Conservation (phyloP, 1,139 yeast species). For the Geotrichum reessii region DNA sequence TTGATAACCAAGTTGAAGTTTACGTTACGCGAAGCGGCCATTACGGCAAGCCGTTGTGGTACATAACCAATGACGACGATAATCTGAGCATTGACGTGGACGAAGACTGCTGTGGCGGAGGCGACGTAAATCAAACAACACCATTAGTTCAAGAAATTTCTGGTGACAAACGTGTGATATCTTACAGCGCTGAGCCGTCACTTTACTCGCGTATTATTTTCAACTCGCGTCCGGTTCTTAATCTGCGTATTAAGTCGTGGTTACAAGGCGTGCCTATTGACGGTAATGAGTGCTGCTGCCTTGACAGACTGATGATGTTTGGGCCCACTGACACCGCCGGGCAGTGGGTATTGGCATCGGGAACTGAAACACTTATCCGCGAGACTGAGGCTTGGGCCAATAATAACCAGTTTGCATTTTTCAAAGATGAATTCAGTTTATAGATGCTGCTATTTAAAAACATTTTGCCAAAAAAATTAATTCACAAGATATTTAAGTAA, state of each 20-base stretch:
- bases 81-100: conserved; percentile 10
- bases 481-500: not conserved
- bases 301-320: conserved; percentile 29
- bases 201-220: conserved; percentile 27
- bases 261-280: conserved; percentile 33
- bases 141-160: conserved; percentile 1
- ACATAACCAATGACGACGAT: conserved; percentile 13
- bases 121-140: not conserved
- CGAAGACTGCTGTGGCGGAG: conserved; percentile 14
- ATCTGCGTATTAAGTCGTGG: conserved; percentile 37
- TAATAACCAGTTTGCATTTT: conserved; percentile 77
- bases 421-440: conserved; percentile 76
- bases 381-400: conserved; percentile 78
- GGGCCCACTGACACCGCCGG: conserved; percentile 43
- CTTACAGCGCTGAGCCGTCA: not conserved
- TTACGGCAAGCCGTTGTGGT: conserved; percentile 1
- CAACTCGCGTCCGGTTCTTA: conserved; percentile 37
- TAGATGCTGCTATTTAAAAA: conserved; percentile 25
- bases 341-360: conserved; percentile 87
- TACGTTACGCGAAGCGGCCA: conserved; percentile 29
- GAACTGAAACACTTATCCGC: conserved; percentile 70
- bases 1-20: conserved; percentile 30
- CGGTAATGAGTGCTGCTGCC: conserved; percentile 36
- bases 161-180: not conserved
- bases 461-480: not conserved